Conservation (phyloP, 1,284 basidiomycete genomes). For the Laetiporus sulphureus region DNA sequence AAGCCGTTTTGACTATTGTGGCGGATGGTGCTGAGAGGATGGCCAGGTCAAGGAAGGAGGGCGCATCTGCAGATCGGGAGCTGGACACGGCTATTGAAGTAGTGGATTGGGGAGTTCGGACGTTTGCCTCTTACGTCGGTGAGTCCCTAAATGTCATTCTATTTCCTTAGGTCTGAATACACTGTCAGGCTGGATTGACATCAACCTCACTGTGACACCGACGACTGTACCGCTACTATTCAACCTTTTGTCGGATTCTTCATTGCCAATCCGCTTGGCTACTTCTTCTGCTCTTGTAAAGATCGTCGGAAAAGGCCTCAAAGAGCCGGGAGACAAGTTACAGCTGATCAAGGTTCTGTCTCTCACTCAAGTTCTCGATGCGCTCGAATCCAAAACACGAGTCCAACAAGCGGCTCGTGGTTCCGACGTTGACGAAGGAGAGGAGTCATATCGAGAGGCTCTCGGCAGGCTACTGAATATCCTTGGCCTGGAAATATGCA, state of each 20-base stretch:
- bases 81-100: conserved; percentile 67
- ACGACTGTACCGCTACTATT: conserved; percentile 85
- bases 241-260: conserved; percentile 75
- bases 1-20: conserved; percentile 81
- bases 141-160: too few species aligned
- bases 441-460: conserved; percentile 85
- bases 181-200: conserved; percentile 94
- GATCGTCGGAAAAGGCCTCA: conserved; percentile 89
- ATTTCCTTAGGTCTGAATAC: too few species aligned
- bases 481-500: conserved; percentile 80
- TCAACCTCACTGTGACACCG: conserved; percentile 91
- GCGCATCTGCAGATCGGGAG: conserved; percentile 37
- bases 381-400: conserved; percentile 74
- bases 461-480: conserved; percentile 83
- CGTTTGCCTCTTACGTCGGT: conserved; percentile 94
- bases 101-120: conserved; percentile 84
- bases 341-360: conserved; percentile 89
- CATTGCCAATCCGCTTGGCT: conserved; percentile 76
- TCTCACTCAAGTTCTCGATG: conserved; percentile 72
- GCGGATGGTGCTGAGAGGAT: conserved; percentile 66
- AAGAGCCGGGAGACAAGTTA: conserved; percentile 87
- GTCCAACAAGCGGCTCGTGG: conserved; percentile 61
- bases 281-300: conserved; percentile 77
- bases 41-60: conserved; percentile 44
- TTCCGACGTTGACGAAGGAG: conserved; percentile 64